Percentiles rank a stretch among this genome's conserved stretches.
These are phyloP conservation scores for Mollisia scopiformis DNA, from an alignment of 2,329 filamentous ascomycete species.

Conservation along the genomic window DNA sequence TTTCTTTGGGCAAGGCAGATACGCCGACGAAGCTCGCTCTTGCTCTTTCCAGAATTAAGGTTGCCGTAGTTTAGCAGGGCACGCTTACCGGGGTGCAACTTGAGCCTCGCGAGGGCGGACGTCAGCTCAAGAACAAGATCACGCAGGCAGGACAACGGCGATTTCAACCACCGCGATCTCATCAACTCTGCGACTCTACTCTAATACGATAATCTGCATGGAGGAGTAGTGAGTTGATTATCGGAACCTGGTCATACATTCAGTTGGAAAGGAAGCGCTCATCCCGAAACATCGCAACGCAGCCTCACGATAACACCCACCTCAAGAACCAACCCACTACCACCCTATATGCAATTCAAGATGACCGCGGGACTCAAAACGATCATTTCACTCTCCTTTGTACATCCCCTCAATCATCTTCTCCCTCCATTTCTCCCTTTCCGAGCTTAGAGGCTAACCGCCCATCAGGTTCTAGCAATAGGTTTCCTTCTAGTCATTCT, in stretches of 20 bases:
- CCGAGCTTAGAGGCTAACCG: no score
- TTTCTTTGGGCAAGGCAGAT: slow-evolving; percentile 29
- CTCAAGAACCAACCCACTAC: slow-evolving; percentile 4
- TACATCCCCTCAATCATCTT: slow-evolving; percentile 41
- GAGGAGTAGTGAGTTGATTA: background rate
- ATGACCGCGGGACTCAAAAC: slow-evolving; percentile 92
- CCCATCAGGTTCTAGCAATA: slow-evolving; percentile 79
- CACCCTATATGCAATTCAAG: slow-evolving; percentile 19
- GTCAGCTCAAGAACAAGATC: slow-evolving; percentile 18
- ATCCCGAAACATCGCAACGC: background rate
- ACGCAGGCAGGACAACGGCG: background rate
- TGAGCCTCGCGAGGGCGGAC: slow-evolving; percentile 16
- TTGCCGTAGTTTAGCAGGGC: slow-evolving; percentile 20
- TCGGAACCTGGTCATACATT: background rate
- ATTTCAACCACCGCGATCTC: background rate
- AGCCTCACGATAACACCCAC: slow-evolving; percentile 9
- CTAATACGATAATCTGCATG: background rate
- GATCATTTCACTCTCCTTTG: slow-evolving; percentile 98
- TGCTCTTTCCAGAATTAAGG: slow-evolving; percentile 19
- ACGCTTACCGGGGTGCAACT: slow-evolving; percentile 7
- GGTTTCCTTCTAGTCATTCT: slow-evolving; percentile 99
- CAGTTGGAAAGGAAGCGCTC: background rate
- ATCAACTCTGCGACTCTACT: background rate
- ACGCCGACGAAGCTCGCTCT: slow-evolving; percentile 39
- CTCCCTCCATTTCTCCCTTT: background rate